Base-by-base conservation (phyloP, 106 monocot species). In the Ottelia alismoides region DNA sequence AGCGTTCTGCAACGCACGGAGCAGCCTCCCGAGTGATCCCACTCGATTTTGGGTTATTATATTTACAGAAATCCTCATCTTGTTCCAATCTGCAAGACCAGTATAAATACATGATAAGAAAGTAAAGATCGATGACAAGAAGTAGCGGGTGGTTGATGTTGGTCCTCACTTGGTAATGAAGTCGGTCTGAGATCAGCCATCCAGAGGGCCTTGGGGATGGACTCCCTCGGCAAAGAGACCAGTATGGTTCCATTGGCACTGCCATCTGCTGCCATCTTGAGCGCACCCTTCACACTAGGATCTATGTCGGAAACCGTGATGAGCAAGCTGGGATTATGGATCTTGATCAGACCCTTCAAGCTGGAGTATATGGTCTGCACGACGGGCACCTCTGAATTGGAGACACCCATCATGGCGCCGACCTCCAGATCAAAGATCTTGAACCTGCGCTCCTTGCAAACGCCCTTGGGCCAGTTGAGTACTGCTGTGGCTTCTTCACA, bases 1-100 rank as follows among this genome's bases (percentile, higher is more conserved):
- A 0, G 96, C 88, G 22, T 79, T 72, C 63, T 85, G 48, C n/a
- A 96, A 74, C 5, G 96, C 84, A 3, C 17, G 16, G 4, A 96
- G 74, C 14, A 96, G 81, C 27, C 96, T 62, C 50, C 70, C 66
- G 2, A 96, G 82, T 12, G 96, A 96, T 9, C 12, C 45, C 1
- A 63, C 82, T 0, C 96, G 69, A 72, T 96, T 96, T 49, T 96
- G 94, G 18, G 94, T 96, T 75, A 96, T 79, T 58, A 96, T 81
- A 76, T 85, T 96, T 3, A 96, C 67, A 0, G 82, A 85, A 23
- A 96, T 69, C 46, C 66, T 67, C 96, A 96, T 96, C 60, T 60
- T 55, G 40, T 88, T 89, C 96, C 96, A 96, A 47, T 89, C 88
- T 94, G 92, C 66, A 70, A n/a, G n/a, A n/a, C n/a, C n/a, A n/a